Evolutionary conservation across 257 asterid species (phyloP).

Genomic region (Solanum chiquidenum): DNA sequence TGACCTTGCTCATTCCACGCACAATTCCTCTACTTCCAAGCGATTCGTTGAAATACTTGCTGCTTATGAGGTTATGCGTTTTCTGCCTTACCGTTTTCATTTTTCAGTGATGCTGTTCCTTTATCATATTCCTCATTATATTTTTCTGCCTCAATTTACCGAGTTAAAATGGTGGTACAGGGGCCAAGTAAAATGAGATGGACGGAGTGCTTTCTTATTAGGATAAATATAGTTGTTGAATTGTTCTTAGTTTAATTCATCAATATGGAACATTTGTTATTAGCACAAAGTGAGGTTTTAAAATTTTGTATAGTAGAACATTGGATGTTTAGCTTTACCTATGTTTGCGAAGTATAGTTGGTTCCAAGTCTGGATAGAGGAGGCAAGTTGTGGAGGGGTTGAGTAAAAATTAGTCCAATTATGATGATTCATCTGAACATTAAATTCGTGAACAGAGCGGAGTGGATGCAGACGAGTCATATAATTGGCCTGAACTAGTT

Average conservation of each 20-base stretch:
- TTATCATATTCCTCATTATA: neutral
- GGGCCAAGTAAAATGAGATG: neutral
- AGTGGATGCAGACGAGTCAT: neutral
- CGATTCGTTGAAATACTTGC: conserved; percentile 73
- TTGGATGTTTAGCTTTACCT: neutral
- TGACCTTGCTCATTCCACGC: conserved; percentile 43
- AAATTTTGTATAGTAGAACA: neutral
- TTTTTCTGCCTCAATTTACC: neutral
- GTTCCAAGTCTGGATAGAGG: neutral
- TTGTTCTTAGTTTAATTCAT: neutral
- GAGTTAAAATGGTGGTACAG: neutral
- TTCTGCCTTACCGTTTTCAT: neutral
- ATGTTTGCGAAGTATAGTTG: neutral
- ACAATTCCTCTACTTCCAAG: conserved; percentile 32
- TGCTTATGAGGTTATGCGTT: conserved; percentile 67
- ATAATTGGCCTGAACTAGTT: neutral
- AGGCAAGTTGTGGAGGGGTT: neutral
- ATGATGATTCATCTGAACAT: neutral
- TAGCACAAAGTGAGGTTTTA: neutral
- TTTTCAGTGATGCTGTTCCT: neutral
- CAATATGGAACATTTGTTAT: neutral
- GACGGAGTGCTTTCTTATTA: neutral
- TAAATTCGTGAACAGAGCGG: neutral
- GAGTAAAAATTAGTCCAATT: neutral
- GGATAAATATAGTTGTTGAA: neutral